Percentiles rank a stretch among this genome's conserved stretches.
Conservation (phyloP, 1,284 basidiomycete genomes). For the Porogramme epimiltina region DNA sequence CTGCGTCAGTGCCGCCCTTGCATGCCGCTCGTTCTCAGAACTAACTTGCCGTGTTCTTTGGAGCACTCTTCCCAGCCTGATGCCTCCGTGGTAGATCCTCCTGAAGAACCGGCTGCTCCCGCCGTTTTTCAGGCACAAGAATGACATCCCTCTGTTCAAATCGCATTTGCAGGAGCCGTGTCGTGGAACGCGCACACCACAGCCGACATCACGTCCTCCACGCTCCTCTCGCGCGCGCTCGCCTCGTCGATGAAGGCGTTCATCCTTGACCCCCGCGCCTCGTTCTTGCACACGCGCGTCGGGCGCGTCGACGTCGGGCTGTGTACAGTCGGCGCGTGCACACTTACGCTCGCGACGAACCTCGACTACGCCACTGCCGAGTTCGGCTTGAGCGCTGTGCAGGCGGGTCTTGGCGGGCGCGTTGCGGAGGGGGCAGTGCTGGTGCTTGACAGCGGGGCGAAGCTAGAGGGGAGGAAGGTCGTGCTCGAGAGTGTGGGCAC, state of each 20-base stretch:
- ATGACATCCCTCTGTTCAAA: no score
- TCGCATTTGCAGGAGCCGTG: conserved; percentile 52
- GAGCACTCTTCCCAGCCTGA: no score
- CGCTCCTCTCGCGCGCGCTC: conserved; percentile 49
- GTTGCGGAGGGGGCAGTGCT: conserved; percentile 11
- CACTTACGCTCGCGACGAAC: conserved; percentile 45
- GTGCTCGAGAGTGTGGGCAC: conserved; percentile 30
- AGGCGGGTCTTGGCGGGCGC: conserved; percentile 12
- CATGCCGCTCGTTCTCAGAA: no score
- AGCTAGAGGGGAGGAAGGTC: conserved; percentile 22
- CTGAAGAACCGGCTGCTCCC: conserved; percentile 59
- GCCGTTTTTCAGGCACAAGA: not conserved
- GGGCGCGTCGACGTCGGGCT: conserved; percentile 40
- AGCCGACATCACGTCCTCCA: conserved; percentile 58
- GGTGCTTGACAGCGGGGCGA: conserved; percentile 35
- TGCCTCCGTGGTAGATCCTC: conserved; percentile 70
- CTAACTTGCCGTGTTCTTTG: no score
- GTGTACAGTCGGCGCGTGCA: conserved; percentile 36
- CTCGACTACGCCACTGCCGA: conserved; percentile 37
- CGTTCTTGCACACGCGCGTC: conserved; percentile 29
- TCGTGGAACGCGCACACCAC: conserved; percentile 72
- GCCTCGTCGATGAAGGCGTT: conserved; percentile 38
- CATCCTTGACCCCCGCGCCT: conserved; percentile 36
- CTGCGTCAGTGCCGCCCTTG: no score
- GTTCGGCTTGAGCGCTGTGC: conserved; percentile 23